These are phyloP conservation scores for Xylaria arbuscula DNA, from an alignment of 2,329 filamentous ascomycete species.

Conservation along the genomic window DNA sequence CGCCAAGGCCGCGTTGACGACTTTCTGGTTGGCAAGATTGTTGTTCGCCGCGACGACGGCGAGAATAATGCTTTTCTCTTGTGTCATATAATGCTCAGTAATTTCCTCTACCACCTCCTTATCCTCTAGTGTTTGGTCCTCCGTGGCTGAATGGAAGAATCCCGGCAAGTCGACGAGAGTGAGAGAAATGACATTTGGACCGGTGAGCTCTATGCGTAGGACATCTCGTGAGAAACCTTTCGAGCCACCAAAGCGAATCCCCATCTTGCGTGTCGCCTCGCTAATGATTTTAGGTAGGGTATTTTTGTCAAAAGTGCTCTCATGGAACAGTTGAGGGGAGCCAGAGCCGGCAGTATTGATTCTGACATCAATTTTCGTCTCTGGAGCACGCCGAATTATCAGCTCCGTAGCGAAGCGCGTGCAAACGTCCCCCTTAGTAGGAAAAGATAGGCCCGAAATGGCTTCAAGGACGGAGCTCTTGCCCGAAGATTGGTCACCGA, in stretches of 20 bases:
- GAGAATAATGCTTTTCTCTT: slow-evolving; percentile 67
- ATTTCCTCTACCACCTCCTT: slow-evolving; percentile 57
- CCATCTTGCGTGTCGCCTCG: background rate
- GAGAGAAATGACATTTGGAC: slow-evolving; percentile 60
- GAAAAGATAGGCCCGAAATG: slow-evolving; percentile 7
- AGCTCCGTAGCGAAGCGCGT: slow-evolving; percentile 22
- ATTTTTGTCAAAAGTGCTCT: background rate
- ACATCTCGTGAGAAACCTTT: slow-evolving; percentile 48
- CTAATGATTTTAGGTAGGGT: background rate
- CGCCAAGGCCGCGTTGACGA: background rate
- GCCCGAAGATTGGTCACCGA: slow-evolving; percentile 24
- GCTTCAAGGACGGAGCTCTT: slow-evolving; percentile 28
- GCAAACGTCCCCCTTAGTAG: slow-evolving; percentile 8
- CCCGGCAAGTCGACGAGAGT: slow-evolving; percentile 70
- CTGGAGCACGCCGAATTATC: background rate
- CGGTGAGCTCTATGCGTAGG: slow-evolving; percentile 59
- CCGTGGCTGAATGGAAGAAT: slow-evolving; percentile 60
- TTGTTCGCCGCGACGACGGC: slow-evolving; percentile 66
- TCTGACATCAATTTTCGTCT: slow-evolving; percentile 2
- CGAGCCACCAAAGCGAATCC: background rate
- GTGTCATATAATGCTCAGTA: slow-evolving; percentile 65
- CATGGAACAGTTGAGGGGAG: background rate
- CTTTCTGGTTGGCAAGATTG: slow-evolving; percentile 57
- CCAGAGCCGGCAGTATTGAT: background rate
- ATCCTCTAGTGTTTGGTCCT: slow-evolving; percentile 57